These are phyloP conservation scores for Rubia tinctorum DNA, from an alignment of 305 asterid genomes.

Conservation along the genomic window DNA sequence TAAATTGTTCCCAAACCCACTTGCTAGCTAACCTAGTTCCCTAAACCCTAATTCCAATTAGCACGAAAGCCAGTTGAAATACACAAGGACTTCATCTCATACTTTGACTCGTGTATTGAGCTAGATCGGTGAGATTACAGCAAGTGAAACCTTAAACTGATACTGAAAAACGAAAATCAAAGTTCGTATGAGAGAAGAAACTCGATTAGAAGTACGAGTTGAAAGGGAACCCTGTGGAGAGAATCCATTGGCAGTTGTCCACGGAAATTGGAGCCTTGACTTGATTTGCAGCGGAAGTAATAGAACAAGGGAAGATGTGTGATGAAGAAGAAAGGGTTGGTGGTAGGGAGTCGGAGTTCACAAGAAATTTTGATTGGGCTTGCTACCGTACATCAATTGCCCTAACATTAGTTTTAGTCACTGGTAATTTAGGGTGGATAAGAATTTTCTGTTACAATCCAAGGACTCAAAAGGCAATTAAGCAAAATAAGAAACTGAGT, in stretches of 20 bases:
- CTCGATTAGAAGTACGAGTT: neutral
- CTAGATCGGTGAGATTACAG: too few species aligned
- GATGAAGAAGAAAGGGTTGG: neutral
- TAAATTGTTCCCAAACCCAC: neutral
- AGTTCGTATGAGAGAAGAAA: neutral
- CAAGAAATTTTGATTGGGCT: neutral
- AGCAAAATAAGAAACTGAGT: too few species aligned
- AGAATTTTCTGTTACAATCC: too few species aligned
- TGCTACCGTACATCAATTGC: too few species aligned
- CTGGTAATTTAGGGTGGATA: too few species aligned
- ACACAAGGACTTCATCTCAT: neutral
- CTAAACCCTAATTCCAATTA: neutral
- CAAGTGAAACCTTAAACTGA: neutral
- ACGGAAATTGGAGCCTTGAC: neutral
- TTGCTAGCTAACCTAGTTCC: neutral
- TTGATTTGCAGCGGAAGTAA: neutral
- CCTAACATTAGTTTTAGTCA: too few species aligned
- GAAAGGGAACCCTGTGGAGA: constrained; percentile 11
- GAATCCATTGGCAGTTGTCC: constrained; percentile 9
- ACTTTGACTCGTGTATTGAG: neutral
- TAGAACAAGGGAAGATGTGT: neutral
- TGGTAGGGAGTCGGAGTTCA: neutral
- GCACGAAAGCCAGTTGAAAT: neutral
- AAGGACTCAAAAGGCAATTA: too few species aligned
- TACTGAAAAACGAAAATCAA: neutral